Evolutionary conservation across 2,329 filamentous ascomycete genomes (phyloP).

Genomic region (Pseudophaeomoniella oleicola): DNA sequence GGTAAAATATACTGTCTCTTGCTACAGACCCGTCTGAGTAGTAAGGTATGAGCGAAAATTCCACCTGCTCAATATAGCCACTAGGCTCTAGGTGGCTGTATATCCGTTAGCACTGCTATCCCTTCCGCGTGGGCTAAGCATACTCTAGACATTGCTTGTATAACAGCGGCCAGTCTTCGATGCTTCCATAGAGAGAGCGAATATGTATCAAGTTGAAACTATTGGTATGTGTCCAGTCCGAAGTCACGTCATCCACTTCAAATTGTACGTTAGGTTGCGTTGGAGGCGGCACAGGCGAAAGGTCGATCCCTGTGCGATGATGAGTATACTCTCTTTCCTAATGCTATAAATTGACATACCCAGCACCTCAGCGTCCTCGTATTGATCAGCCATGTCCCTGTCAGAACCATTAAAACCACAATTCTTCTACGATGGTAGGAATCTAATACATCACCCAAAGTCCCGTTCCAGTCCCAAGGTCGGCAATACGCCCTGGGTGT

Average conservation of each 20-base stretch:
- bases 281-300: slow-evolving; percentile 17
- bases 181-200: slow-evolving; percentile 20
- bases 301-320: slow-evolving; percentile 19
- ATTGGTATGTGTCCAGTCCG: slow-evolving; percentile 19
- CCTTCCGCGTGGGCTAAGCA: slow-evolving; percentile 2
- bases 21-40: slow-evolving; percentile 12
- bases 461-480: slow-evolving; percentile 18
- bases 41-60: slow-evolving; percentile 10
- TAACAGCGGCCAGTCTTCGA: slow-evolving; percentile 19
- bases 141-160: slow-evolving; percentile 21
- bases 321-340: slow-evolving; percentile 6
- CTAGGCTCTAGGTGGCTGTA: slow-evolving; percentile 20
- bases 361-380: slow-evolving; percentile 17
- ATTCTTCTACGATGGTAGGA: too few species aligned
- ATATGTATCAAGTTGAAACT: slow-evolving; percentile 29
- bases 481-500: slow-evolving; percentile 18
- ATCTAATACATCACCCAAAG: slow-evolving; percentile 17
- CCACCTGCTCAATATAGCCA: slow-evolving; percentile 21
- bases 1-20: slow-evolving; percentile 9
- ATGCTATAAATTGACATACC: slow-evolving; percentile 1
- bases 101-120: slow-evolving; percentile 1
- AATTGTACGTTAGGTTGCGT: slow-evolving; percentile 16
- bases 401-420: too few species aligned
- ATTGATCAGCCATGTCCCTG: slow-evolving; percentile 15
- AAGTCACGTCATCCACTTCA: slow-evolving; percentile 19